A percentile compares a stretch with the other conserved stretches of the same genome.
These are phyloP conservation scores for Helicostylum pulchrum DNA, from an alignment of 192 early-diverging fungal species.

Conservation along the genomic window DNA sequence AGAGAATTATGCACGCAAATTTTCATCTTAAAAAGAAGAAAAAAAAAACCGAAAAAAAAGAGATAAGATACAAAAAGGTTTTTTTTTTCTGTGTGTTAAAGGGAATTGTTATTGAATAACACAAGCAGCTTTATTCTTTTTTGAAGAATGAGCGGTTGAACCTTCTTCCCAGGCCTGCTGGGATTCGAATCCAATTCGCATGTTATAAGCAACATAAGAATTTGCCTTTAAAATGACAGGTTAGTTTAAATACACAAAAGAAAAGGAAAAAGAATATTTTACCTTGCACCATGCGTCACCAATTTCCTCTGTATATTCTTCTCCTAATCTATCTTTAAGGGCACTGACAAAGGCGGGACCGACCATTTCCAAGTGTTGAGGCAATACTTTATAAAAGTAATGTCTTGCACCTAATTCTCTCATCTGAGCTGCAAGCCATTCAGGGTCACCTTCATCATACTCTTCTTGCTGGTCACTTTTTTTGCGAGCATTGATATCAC, in stretches of 20 bases:
- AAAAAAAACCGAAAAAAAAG: no score
- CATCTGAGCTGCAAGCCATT: slow-evolving; percentile 14
- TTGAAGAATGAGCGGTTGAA: not conserved
- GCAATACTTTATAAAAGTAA: slow-evolving; percentile 22
- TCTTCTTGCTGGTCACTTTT: not conserved
- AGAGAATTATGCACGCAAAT: no score
- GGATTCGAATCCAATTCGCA: slow-evolving; percentile 24
- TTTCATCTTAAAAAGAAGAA: no score
- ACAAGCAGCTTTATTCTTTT: not conserved
- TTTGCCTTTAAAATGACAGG: slow-evolving; percentile 5
- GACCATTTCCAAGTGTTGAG: slow-evolving; percentile 16
- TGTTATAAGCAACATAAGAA: slow-evolving; percentile 21
- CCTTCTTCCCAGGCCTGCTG: slow-evolving; percentile 28
- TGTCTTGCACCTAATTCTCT: slow-evolving; percentile 27
- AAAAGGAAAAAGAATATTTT: not conserved
- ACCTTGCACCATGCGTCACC: slow-evolving; percentile 24
- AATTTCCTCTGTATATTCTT: slow-evolving; percentile 21
- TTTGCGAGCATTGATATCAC: slow-evolving; percentile 12
- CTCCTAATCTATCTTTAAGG: slow-evolving; percentile 15
- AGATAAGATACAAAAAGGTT: not conserved
- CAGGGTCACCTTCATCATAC: slow-evolving; percentile 3
- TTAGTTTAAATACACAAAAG: not conserved
- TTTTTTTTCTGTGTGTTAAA: not conserved
- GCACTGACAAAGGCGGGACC: slow-evolving; percentile 24
- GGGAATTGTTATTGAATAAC: not conserved